phyloP scores from a whole-genome alignment of 163 green algal species.

The Trebouxia gelatinosa region DNA sequence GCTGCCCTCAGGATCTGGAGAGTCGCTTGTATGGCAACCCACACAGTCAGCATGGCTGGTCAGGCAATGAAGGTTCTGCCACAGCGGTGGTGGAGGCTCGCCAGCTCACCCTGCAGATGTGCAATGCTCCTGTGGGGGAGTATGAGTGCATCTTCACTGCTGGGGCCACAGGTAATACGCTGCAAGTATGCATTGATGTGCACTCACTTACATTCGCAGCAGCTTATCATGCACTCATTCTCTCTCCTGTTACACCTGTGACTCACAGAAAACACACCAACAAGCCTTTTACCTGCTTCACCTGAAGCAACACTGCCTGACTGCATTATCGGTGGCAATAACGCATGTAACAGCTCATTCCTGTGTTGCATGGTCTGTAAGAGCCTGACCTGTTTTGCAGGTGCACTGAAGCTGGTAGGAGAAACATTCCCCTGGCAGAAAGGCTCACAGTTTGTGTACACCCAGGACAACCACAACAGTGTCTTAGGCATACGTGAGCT shows the following conservation, averaged over 20 bases:
- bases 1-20: slow-evolving; percentile 57
- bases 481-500: slow-evolving; percentile 74
- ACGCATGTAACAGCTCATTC: too few relatives aligned
- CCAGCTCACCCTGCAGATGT: slow-evolving; percentile 57
- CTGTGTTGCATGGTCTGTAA: too few relatives aligned
- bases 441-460: slow-evolving; percentile 54
- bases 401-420: slow-evolving; percentile 67
- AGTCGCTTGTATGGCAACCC: slow-evolving; percentile 54
- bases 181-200: too few relatives aligned
- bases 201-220: too few relatives aligned
- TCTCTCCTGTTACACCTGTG: too few relatives aligned
- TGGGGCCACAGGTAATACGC: slow-evolving; percentile 73
- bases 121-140: slow-evolving; percentile 51
- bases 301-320: neutral
- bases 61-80: slow-evolving; percentile 18
- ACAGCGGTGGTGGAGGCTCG: slow-evolving; percentile 36
- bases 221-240: too few relatives aligned
- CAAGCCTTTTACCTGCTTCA: neutral
- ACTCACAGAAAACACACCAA: neutral
- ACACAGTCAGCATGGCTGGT: slow-evolving; percentile 47
- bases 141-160: slow-evolving; percentile 79
- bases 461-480: slow-evolving; percentile 77
- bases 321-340: too few relatives aligned
- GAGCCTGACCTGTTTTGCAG: slow-evolving; percentile 40
- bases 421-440: slow-evolving; percentile 66